Base-by-base conservation (phyloP, 257 asterid species). In the Schizonepeta tenuifolia region DNA sequence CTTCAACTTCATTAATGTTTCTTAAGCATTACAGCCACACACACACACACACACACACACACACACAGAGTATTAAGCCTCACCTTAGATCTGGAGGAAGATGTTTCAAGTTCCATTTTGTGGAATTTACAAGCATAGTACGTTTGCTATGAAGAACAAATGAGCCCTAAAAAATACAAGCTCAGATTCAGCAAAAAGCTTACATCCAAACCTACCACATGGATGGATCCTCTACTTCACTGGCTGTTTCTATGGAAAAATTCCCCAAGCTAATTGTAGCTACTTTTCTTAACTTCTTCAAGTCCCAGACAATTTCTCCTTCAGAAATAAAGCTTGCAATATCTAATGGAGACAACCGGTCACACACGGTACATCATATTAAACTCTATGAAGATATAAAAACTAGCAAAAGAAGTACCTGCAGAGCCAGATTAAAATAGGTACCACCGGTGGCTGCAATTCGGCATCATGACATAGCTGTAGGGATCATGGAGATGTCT, bases 231-330 rank as follows among this genome's bases (percentile, higher is more conserved):
- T 31, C 36, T 31, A 41, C 57, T 71, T 59, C 61, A 4, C 59
- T 24, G 2, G 55, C 54, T n/a, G 36, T 5, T 6, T 31, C 36
- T 31, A 31, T 31, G 6, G 6, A 31, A 31, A 7, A 31, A 31
- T 31, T 5, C 38, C 53, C 72, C 51, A 61, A 47, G 67, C 73
- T 61, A 80, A 72, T 58, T 53, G 47, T 18, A 26, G 75, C 78
- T 47, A 54, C 53, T 50, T 56, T 43, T 53, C 62, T 13, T 59
- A 60, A 26, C 36, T 60, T 51, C 72, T 60, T 71, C 60, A 71
- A 36, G 47, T 38, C n/a, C n/a, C n/a, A n/a, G n/a, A n/a, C n/a
- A n/a, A n/a, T n/a, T n/a, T n/a, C n/a, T n/a, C n/a, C n/a, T n/a
- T 50, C 60, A 69, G 65, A 51, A 38, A 56, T 38, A 2, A 38